phyloP scores from a whole-genome alignment of 805 yeast genomes.

The Candida qinlingensis region DNA sequence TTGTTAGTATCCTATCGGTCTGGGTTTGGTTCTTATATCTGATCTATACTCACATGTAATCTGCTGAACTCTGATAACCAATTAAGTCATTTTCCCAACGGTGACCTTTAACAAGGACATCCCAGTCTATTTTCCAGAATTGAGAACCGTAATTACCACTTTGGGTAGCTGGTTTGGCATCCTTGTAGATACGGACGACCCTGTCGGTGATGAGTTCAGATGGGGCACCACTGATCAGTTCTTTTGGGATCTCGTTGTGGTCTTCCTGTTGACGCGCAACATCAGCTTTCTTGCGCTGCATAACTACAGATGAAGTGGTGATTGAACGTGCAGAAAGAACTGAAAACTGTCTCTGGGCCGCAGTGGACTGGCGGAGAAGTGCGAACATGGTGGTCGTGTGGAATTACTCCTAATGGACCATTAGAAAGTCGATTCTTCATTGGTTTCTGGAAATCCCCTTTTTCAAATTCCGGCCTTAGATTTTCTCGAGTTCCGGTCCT shows the following conservation, averaged over 20 bases:
- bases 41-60: slow-evolving; percentile 49
- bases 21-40: no score
- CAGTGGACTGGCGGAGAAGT: no score
- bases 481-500: not conserved
- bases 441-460: no score
- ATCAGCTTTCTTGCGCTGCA: slow-evolving; percentile 4
- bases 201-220: slow-evolving; percentile 52
- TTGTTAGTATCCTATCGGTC: not conserved
- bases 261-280: slow-evolving; percentile 18
- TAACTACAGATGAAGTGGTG: not conserved
- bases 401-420: no score
- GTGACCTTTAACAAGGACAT: slow-evolving; percentile 66
- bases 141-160: slow-evolving; percentile 44
- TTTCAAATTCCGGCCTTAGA: no score
- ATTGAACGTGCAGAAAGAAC: not conserved
- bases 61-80: slow-evolving; percentile 78
- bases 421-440: no score
- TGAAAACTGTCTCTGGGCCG: no score
- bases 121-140: slow-evolving; percentile 84
- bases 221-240: slow-evolving; percentile 75
- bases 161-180: slow-evolving; percentile 78
- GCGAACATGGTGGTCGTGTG: no score
- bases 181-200: slow-evolving; percentile 71
- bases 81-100: slow-evolving; percentile 88
- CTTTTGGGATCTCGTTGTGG: slow-evolving; percentile 39